Evolutionary conservation across 108 stramenopile genomes (phyloP).

Genomic region (Skeletonema potamos): DNA sequence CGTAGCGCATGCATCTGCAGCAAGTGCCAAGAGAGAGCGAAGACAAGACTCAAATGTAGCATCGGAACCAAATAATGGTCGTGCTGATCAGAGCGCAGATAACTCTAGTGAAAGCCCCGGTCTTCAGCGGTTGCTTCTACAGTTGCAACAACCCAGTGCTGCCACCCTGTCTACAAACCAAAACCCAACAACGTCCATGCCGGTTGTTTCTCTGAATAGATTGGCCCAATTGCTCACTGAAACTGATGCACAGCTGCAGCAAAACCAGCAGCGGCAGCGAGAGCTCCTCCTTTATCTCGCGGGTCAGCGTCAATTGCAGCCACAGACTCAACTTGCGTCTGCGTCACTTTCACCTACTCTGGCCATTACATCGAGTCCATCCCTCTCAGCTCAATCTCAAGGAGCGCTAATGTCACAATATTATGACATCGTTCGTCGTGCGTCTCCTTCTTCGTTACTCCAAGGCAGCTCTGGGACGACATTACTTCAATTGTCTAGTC

Average conservation of each 20-base stretch:
- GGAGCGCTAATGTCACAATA: neutral
- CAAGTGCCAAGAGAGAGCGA: too few species aligned
- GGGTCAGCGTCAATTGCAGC: neutral
- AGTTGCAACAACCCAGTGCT: neutral
- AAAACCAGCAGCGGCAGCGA: neutral
- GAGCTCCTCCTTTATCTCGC: neutral
- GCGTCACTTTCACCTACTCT: too few species aligned
- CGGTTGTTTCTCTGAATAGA: neutral
- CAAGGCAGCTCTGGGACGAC: neutral
- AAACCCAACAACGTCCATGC: neutral
- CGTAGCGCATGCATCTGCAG: too few species aligned
- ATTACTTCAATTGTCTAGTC: neutral
- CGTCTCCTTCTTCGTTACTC: neutral
- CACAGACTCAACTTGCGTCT: neutral
- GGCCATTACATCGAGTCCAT: neutral
- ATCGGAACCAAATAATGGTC: neutral
- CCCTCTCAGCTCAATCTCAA: neutral
- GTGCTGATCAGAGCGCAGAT: neutral
- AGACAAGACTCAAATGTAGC: neutral
- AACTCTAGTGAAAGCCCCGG: neutral
- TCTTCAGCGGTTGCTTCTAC: neutral
- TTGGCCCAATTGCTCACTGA: neutral
- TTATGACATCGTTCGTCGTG: neutral
- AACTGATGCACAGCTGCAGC: neutral
- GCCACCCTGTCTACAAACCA: neutral